Evolutionary conservation across 805 yeast genomes (phyloP), one percentile per base, ranked within the genome.

Genomic region (Candida manassasensis): DNA sequence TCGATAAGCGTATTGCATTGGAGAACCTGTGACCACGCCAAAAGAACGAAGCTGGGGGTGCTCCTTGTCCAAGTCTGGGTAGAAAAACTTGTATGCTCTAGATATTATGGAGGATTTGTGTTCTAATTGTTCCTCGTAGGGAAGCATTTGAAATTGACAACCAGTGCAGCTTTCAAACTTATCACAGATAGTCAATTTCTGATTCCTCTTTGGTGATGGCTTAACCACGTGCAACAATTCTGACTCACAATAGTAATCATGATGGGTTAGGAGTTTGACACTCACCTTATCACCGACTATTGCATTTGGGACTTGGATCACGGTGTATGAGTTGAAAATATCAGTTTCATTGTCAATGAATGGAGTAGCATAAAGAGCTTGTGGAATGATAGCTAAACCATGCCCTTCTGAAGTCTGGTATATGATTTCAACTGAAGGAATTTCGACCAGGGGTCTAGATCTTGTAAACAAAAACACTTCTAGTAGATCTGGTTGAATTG

Each of bases 121-220:
- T 3, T 39, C 33, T 14, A 67, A 48, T 40, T 69, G 74, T n/a
- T 57, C 52, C 3, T 59, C 60, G 35, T 67, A 61, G 4, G 49
- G 38, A 12, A 67, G 19, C 70, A 63, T 64, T 37, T 69, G 74
- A 14, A 61, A 50, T 34, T 67, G 68, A 41, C 74, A 69, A 2
- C 73, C 74, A 30, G 52, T 45, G 37, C 74, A 69, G 19, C 38
- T 42, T 7, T 54, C 42, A 39, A 69, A 69, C 27, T 63, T 55
- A 7, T 48, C 42, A 39, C 74, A 69, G 4, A 50, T 39, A 2
- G 61, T 45, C 12, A 60, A 45, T 10, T 39, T 24, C 27, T 62
- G 54, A 16, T 56, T 48, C 30, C 69, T 45, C 6, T 37, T 41
- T 1, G 50, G 31, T 2, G 35, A 12, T 2, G 43, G 27, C 4